Evolutionary conservation across 2,329 filamentous ascomycete genomes (phyloP).

Genomic region (Capronia americana): DNA sequence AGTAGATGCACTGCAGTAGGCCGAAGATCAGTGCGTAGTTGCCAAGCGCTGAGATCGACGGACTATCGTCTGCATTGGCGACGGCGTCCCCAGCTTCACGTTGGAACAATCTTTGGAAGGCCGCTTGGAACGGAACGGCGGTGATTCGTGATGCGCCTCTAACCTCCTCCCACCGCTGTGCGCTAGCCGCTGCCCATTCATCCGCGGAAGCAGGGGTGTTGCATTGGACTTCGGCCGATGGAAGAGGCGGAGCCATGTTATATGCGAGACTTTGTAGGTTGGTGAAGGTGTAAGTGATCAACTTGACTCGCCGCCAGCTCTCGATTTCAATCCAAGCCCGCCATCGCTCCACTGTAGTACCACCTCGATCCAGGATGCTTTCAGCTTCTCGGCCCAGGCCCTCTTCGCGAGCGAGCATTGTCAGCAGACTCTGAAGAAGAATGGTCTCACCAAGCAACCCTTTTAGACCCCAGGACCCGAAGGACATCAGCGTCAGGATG

Average conservation of each 20-base stretch:
- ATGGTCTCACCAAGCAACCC: slow-evolving; percentile 14
- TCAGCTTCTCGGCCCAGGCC: neutral
- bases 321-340: slow-evolving; percentile 1
- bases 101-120: slow-evolving; percentile 8
- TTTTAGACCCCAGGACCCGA: slow-evolving; percentile 15
- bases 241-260: slow-evolving; percentile 13
- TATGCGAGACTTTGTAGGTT: slow-evolving; percentile 11
- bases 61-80: neutral
- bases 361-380: neutral
- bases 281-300: slow-evolving; percentile 14
- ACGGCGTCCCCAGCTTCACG: neutral
- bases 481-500: slow-evolving; percentile 3
- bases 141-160: slow-evolving; percentile 5
- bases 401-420: slow-evolving; percentile 10
- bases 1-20: slow-evolving; percentile 12
- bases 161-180: slow-evolving; percentile 17
- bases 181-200: slow-evolving; percentile 10
- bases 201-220: slow-evolving; percentile 7
- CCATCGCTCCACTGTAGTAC: neutral
- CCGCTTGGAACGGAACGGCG: slow-evolving; percentile 13
- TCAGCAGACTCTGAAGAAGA: slow-evolving; percentile 5
- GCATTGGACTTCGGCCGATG: slow-evolving; percentile 9
- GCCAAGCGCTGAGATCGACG: slow-evolving; percentile 7
- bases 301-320: slow-evolving; percentile 12
- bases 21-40: slow-evolving; percentile 16